These are phyloP conservation scores for Ceratobasidium sp. DNA, from an alignment of 1,284 basidiomycete species.

Conservation along the genomic window DNA sequence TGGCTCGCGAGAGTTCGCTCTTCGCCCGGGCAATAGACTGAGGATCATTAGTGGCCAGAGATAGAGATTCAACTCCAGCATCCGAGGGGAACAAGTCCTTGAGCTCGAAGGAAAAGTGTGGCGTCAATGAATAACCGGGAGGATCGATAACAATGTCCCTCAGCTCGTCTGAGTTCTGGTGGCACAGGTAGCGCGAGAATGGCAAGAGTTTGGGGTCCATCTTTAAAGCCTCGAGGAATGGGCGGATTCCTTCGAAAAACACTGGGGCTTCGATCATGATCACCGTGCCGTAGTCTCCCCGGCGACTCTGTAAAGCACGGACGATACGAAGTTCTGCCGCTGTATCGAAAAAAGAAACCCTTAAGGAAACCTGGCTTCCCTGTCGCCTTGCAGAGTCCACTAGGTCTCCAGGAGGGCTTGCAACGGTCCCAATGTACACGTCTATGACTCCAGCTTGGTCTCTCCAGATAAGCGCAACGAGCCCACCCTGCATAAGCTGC, in stretches of 20 bases:
- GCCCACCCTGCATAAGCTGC: conserved; percentile 68
- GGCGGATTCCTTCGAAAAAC: conserved; percentile 72
- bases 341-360: conserved; percentile 68
- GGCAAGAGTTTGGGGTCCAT: conserved; percentile 68
- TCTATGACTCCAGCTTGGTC: conserved; percentile 45
- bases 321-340: conserved; percentile 64
- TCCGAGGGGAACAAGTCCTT: conserved; percentile 58
- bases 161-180: conserved; percentile 57
- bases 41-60: conserved; percentile 57
- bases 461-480: conserved; percentile 68
- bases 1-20: conserved; percentile 60
- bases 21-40: conserved; percentile 62
- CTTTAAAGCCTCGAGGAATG: conserved; percentile 70
- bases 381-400: conserved; percentile 57
- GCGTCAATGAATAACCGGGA: conserved; percentile 64
- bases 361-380: conserved; percentile 57
- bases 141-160: conserved; percentile 59
- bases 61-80: conserved; percentile 52
- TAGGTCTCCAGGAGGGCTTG: conserved; percentile 61
- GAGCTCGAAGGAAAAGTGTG: conserved; percentile 67
- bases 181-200: conserved; percentile 67
- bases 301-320: conserved; percentile 55
- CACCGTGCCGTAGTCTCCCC: conserved; percentile 44
- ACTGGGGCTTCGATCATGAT: conserved; percentile 71
- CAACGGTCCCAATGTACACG: conserved; percentile 66